Conservation (phyloP, 1,284 basidiomycete species). For the Xerocomus amazonicus region DNA sequence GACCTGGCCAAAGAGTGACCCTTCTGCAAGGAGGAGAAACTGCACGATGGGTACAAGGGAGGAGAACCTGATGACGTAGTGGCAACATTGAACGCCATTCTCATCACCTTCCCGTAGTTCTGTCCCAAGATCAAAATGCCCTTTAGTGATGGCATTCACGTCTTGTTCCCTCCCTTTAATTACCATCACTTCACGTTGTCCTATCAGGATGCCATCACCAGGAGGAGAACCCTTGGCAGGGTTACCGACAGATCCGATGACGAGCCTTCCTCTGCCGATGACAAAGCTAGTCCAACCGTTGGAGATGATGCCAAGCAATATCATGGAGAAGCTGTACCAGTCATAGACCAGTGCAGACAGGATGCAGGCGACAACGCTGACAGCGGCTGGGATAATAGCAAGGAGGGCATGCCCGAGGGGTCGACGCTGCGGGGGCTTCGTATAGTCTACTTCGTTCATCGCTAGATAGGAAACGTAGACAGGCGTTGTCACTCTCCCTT, state of each 20-base stretch:
- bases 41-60: too few species aligned
- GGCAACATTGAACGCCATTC: not conserved
- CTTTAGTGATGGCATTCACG: slow-evolving; percentile 30
- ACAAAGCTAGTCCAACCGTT: too few species aligned
- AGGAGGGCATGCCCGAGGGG: slow-evolving; percentile 12
- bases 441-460: slow-evolving; percentile 9
- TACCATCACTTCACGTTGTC: slow-evolving; percentile 14
- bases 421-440: not conserved
- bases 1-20: slow-evolving; percentile 26
- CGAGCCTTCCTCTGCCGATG: too few species aligned
- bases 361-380: slow-evolving; percentile 12
- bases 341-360: too few species aligned
- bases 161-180: slow-evolving; percentile 28
- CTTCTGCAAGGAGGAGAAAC: slow-evolving; percentile 26
- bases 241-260: slow-evolving; percentile 6
- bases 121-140: slow-evolving; percentile 19
- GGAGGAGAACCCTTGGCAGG: slow-evolving; percentile 15
- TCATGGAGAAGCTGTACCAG: too few species aligned
- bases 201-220: slow-evolving; percentile 21
- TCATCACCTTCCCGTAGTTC: not conserved
- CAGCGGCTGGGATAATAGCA: slow-evolving; percentile 22
- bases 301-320: too few species aligned
- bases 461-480: slow-evolving; percentile 19
- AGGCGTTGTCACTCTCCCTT: slow-evolving; percentile 13
- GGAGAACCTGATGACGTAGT: slow-evolving; percentile 11